Percentiles rank a stretch among this genome's conserved stretches.
phyloP scores from a whole-genome alignment of 306 rosid species.

The Mucuna pruriens region DNA sequence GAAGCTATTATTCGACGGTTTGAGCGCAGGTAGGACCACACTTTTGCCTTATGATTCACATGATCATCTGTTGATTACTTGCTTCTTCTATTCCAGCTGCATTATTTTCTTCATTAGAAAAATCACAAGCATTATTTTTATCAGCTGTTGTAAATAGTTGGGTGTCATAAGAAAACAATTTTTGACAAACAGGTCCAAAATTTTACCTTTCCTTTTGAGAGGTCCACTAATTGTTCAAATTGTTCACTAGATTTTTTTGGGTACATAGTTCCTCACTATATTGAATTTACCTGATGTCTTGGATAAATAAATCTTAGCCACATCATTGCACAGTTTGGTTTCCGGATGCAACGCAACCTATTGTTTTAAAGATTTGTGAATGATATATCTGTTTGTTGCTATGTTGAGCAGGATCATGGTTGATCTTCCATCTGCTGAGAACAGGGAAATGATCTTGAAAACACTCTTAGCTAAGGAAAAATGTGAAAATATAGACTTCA shows the following conservation, averaged over 20 bases:
- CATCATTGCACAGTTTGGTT: slow-evolving; percentile 6
- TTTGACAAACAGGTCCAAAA: neutral
- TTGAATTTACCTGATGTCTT: slow-evolving; percentile 3
- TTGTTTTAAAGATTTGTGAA: neutral
- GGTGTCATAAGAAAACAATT: neutral
- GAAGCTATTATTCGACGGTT: slow-evolving; percentile 78
- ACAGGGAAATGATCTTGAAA: slow-evolving; percentile 69
- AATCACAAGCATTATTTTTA: neutral
- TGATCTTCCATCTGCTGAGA: slow-evolving; percentile 69
- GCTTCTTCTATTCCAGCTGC: neutral
- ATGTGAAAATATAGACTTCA: slow-evolving; percentile 60
- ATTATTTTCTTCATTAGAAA: neutral
- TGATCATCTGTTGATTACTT: neutral
- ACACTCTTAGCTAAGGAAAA: slow-evolving; percentile 69
- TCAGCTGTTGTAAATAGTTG: neutral
- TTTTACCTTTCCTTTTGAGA: neutral
- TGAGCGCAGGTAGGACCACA: slow-evolving; percentile 64
- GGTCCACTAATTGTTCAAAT: neutral
- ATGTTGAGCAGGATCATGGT: slow-evolving; percentile 66
- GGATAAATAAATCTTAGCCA: neutral
- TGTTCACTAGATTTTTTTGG: neutral
- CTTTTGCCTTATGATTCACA: slow-evolving; percentile 13
- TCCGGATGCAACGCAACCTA: neutral
- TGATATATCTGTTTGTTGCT: slow-evolving; percentile 8
- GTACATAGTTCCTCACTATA: neutral